Evolutionary conservation across 768 basidiomycete genomes (phyloP), one percentile per base, ranked within the genome.

Genomic region (Royoungia palumana): DNA sequence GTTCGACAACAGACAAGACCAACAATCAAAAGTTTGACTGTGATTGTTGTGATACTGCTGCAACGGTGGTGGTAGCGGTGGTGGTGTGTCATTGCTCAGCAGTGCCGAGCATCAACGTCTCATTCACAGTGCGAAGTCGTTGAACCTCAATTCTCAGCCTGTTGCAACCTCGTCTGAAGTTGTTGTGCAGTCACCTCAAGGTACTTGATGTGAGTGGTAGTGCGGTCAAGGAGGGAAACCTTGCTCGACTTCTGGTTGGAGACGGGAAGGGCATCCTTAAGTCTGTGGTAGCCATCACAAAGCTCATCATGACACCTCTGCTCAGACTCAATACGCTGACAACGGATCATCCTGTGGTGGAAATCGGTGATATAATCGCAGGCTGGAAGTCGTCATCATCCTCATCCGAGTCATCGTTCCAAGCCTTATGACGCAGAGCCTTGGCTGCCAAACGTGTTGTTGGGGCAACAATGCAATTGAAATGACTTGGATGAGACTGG

Each of bases 321-420:
- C 75, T 93, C 90, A 22, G 89, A 91, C 76, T 93, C 90, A 74
- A 93, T 93, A 71, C 90, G 88, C 74, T 92, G 89, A 65, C 83
- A 83, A 66, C 90, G 88, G 61, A 93, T 89, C 47, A 88, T 88
- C 75, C 92, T 90, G 64, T 89, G 87, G 69, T 90, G 89, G 72
- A 76, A 75, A 64, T 86, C 86, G 64, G 78, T 77, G 52, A 67
- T 72, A 58, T 65, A 87, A 56, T 89, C n/a, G n/a, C n/a, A n/a
- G n/a, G n/a, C n/a, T n/a, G n/a, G n/a, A n/a, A n/a, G n/a, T n/a
- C n/a, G n/a, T 86, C 89, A 49, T 84, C 83, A 16, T 79, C 78
- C 41, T 88, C 85, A 59, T 88, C 84, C 35, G 80, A 81, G 55
- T 82, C 82, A 17, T 88, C 85, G 60, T 84, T 80, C 59, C 73